A percentile compares a stretch with the other conserved stretches of the same genome.
These are phyloP conservation scores for Geranium brycei DNA, from an alignment of 345 rosid species.

Conservation along the genomic window DNA sequence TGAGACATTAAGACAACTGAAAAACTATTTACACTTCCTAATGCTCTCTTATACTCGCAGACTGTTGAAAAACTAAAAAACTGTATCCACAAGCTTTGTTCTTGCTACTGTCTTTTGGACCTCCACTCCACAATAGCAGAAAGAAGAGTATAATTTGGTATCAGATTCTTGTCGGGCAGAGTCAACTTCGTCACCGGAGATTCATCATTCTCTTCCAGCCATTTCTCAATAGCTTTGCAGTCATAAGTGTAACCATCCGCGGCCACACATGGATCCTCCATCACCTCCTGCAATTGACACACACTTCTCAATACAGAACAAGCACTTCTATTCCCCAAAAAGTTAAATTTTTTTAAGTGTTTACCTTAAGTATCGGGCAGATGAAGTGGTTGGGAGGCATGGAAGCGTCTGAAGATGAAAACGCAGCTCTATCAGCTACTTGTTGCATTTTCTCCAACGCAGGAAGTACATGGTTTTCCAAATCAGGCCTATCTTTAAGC, in stretches of 20 bases:
- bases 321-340: too few relatives aligned
- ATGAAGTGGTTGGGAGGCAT: slow-evolving; percentile 52
- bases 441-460: slow-evolving; percentile 44
- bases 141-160: slow-evolving; percentile 52
- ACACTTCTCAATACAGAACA: background rate
- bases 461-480: slow-evolving; percentile 55
- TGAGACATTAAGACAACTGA: too few relatives aligned
- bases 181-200: slow-evolving; percentile 57
- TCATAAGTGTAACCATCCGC: slow-evolving; percentile 82
- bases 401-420: slow-evolving; percentile 6
- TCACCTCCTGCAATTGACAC: slow-evolving; percentile 40
- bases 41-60: too few relatives aligned
- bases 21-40: too few relatives aligned
- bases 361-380: slow-evolving; percentile 75
- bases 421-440: slow-evolving; percentile 32
- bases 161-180: slow-evolving; percentile 35
- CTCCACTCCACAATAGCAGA: slow-evolving; percentile 69
- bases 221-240: slow-evolving; percentile 53
- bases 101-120: slow-evolving; percentile 16
- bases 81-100: too few relatives aligned
- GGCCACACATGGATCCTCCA: slow-evolving; percentile 76
- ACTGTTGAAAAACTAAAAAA: too few relatives aligned
- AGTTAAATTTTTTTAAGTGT: background rate
- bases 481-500: slow-evolving; percentile 59
- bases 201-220: slow-evolving; percentile 43